Percentiles rank a stretch among this genome's conserved stretches.
phyloP scores from a whole-genome alignment of 2,329 filamentous ascomycete species.

The Hymenoscyphus infarciens region DNA sequence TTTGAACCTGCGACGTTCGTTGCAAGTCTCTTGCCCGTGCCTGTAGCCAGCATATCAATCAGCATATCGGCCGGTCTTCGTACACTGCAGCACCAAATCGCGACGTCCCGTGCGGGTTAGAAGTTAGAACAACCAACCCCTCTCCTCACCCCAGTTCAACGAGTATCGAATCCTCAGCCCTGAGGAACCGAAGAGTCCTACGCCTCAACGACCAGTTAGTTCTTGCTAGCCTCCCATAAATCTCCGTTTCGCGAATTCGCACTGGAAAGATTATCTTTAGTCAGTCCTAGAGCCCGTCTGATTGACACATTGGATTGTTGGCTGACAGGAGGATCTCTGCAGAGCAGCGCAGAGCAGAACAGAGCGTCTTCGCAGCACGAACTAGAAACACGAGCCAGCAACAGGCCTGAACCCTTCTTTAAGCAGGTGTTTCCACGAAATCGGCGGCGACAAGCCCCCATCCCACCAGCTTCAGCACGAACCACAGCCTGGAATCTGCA shows the following conservation, averaged over 20 bases:
- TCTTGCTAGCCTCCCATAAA: neutral
- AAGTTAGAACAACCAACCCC: no score
- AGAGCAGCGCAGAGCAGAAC: no score
- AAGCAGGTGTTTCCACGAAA: neutral
- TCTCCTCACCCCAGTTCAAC: neutral
- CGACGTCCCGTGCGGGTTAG: neutral
- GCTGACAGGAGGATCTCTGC: conserved; percentile 1
- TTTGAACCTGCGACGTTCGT: conserved; percentile 1
- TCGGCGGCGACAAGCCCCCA: neutral
- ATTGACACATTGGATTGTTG: neutral
- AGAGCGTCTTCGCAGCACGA: neutral
- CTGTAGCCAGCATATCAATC: neutral
- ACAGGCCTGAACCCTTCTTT: neutral
- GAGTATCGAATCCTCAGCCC: neutral
- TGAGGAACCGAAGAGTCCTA: neutral
- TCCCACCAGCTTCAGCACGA: conserved; percentile 1
- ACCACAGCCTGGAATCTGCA: neutral
- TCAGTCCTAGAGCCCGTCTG: neutral
- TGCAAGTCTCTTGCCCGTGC: neutral
- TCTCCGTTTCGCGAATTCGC: neutral
- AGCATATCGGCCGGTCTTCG: neutral
- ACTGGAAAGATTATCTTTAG: neutral
- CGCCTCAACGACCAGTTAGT: neutral
- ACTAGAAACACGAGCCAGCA: conserved; percentile 1
- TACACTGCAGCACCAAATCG: neutral